Evolutionary conservation across 306 rosid species (phyloP).

Genomic region (Pterocarpus macrocarpus): DNA sequence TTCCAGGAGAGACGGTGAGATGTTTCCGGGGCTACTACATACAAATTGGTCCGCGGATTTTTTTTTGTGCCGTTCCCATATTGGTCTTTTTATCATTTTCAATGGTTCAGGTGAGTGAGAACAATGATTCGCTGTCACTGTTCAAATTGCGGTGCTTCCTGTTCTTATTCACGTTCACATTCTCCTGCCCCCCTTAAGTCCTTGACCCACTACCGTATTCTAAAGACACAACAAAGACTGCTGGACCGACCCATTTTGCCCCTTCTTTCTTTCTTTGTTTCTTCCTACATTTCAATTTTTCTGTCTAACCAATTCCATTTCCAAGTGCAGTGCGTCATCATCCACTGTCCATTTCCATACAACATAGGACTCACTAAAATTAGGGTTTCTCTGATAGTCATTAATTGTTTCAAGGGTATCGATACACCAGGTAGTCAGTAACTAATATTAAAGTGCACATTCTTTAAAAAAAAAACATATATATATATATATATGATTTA

Average conservation of each 20-base stretch:
- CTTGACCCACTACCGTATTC: background rate
- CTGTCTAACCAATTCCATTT: background rate
- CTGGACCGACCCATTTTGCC: background rate
- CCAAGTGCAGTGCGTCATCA: background rate
- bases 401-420: too few relatives aligned
- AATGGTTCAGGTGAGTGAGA: background rate
- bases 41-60: too few relatives aligned
- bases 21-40: too few relatives aligned
- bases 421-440: too few relatives aligned
- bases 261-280: conserved; percentile 26
- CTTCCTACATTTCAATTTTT: background rate
- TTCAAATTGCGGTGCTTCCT: conserved; percentile 28
- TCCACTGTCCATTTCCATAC: background rate
- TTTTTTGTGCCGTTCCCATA: too few relatives aligned
- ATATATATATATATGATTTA: too few relatives aligned
- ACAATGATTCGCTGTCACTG: background rate
- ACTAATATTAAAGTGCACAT: too few relatives aligned
- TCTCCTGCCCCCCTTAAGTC: background rate
- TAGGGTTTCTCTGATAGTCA: background rate
- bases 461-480: too few relatives aligned
- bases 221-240: background rate
- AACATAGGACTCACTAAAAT: background rate
- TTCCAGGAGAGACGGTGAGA: background rate
- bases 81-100: too few relatives aligned
- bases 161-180: background rate